These are phyloP conservation scores for Dictyophora rubrovolvata DNA, from an alignment of 768 basidiomycete genomes.

Conservation along the genomic window DNA sequence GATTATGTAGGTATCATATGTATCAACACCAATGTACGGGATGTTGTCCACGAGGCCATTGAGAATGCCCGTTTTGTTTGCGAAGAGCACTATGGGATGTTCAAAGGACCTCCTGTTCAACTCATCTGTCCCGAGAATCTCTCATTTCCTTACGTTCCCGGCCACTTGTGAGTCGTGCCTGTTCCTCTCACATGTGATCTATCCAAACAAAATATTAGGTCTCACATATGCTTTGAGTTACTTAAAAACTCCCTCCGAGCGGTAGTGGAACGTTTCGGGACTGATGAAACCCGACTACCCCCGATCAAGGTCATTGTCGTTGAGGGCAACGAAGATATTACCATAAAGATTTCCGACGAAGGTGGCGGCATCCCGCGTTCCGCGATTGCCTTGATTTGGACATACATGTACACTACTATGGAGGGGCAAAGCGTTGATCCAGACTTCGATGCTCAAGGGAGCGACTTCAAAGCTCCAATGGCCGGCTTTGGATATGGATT, in stretches of 20 bases:
- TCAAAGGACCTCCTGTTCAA: slow-evolving; percentile 92
- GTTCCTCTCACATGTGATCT: slow-evolving; percentile 1
- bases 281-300: slow-evolving; percentile 66
- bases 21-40: slow-evolving; percentile 88
- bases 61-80: slow-evolving; percentile 76
- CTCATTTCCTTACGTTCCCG: slow-evolving; percentile 90
- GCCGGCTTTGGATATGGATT: slow-evolving; percentile 94
- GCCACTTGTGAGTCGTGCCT: slow-evolving; percentile 48
- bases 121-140: slow-evolving; percentile 86
- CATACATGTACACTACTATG: slow-evolving; percentile 95
- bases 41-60: slow-evolving; percentile 96
- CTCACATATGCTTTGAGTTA: slow-evolving; percentile 94
- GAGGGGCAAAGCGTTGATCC: slow-evolving; percentile 57
- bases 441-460: slow-evolving; percentile 56
- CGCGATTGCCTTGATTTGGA: slow-evolving; percentile 94
- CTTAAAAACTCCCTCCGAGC: slow-evolving; percentile 97
- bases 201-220: slow-evolving; percentile 21
- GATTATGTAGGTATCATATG: slow-evolving; percentile 98
- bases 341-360: slow-evolving; percentile 97
- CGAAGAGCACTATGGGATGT: slow-evolving; percentile 64
- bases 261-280: slow-evolving; percentile 86
- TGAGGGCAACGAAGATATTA: slow-evolving; percentile 97
- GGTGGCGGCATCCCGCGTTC: slow-evolving; percentile 88
- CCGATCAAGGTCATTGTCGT: slow-evolving; percentile 93
- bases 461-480: slow-evolving; percentile 96